A percentile compares a stretch with the other conserved stretches of the same genome.
Evolutionary conservation across 75 land plant species (phyloP).

Genomic region (Sequoiadendron giganteum): DNA sequence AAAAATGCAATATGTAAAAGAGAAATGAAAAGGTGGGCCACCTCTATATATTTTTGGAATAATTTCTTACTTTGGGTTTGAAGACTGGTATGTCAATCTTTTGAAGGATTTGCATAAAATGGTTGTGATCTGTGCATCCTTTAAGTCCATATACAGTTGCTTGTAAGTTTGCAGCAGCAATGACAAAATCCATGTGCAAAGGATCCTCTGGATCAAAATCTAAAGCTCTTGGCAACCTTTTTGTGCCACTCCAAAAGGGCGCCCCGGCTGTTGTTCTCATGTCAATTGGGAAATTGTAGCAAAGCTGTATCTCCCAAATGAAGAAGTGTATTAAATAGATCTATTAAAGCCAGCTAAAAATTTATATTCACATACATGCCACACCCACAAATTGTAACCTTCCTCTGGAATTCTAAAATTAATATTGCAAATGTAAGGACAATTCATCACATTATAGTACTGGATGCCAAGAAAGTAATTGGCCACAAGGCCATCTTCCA

Average conservation of each 20-base stretch:
- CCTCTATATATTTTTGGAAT: background rate
- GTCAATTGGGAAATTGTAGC: slow-evolving; percentile 46
- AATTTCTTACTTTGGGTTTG: slow-evolving; percentile 39
- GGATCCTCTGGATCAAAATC: slow-evolving; percentile 35
- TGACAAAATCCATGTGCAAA: slow-evolving; percentile 44
- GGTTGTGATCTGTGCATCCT: slow-evolving; percentile 43
- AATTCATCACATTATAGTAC: background rate
- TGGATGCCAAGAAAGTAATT: background rate
- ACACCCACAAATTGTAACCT: background rate
- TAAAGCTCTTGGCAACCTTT: slow-evolving; percentile 38
- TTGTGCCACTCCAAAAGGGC: slow-evolving; percentile 65
- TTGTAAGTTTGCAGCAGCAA: slow-evolving; percentile 58
- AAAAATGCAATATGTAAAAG: background rate
- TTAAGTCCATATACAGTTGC: slow-evolving; percentile 63
- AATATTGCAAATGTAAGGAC: background rate
- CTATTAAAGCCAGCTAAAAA: background rate
- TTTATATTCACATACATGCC: background rate
- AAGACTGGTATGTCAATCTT: slow-evolving; percentile 39
- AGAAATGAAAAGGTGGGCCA: background rate
- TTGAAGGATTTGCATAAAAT: slow-evolving; percentile 39
- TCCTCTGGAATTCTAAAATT: background rate
- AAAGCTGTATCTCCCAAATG: slow-evolving; percentile 28
- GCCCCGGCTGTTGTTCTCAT: slow-evolving; percentile 55
- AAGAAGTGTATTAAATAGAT: background rate
- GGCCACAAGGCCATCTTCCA: background rate